Evolutionary conservation across 2,329 filamentous ascomycete genomes (phyloP).

Genomic region (Sphaerulina vaccinii): DNA sequence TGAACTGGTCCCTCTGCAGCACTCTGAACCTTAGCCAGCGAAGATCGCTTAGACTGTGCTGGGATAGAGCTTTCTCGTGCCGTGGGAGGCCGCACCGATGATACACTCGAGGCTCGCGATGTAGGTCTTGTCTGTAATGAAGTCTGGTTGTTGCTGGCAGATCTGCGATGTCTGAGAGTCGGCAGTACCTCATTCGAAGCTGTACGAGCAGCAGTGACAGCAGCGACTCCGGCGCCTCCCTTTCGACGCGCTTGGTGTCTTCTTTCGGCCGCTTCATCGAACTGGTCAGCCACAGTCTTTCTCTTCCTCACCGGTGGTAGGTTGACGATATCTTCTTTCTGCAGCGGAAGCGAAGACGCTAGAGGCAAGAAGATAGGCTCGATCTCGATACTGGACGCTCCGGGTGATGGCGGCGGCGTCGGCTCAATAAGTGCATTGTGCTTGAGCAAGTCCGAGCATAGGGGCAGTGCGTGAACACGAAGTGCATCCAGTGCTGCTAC

Average conservation of each 20-base stretch:
- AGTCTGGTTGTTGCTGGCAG: constrained; percentile 28
- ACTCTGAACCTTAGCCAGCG: constrained; percentile 31
- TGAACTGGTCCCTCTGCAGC: constrained; percentile 12
- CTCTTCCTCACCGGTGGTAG: constrained; percentile 40
- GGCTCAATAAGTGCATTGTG: constrained; percentile 10
- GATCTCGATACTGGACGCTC: constrained; percentile 7
- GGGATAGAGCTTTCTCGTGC: constrained; percentile 23
- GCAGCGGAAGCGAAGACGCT: neutral
- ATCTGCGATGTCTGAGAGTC: constrained; percentile 35
- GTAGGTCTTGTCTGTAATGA: constrained; percentile 29
- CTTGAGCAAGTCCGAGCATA: constrained; percentile 45
- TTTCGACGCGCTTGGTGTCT: constrained; percentile 44
- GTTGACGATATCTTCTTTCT: constrained; percentile 25
- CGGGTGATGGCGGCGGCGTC: constrained; percentile 33
- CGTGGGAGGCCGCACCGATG: constrained; percentile 25
- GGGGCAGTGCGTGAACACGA: constrained; percentile 41
- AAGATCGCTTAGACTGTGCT: constrained; percentile 28
- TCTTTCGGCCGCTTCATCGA: constrained; percentile 49
- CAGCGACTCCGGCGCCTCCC: constrained; percentile 46
- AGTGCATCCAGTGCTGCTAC: constrained; percentile 11
- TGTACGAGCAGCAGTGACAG: constrained; percentile 36
- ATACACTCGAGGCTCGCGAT: constrained; percentile 35
- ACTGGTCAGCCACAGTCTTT: constrained; percentile 44
- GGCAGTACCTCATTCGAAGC: constrained; percentile 32
- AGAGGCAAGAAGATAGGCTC: constrained; percentile 30